These are phyloP conservation scores for Aureobasidium sp. DNA, from an alignment of 2,329 filamentous ascomycete species.

Conservation along the genomic window DNA sequence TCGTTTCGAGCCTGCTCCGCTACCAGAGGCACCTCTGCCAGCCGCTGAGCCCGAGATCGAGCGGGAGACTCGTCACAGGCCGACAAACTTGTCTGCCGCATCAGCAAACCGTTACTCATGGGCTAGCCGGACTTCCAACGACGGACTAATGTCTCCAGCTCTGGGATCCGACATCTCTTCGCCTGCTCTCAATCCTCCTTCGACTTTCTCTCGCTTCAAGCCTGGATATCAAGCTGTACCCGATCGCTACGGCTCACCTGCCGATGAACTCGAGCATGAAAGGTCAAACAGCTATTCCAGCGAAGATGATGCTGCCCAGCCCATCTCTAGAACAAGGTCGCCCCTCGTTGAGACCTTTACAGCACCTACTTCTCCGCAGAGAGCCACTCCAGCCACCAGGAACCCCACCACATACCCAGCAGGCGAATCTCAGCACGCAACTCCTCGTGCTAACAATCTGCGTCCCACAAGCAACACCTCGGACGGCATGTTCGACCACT, in stretches of 20 bases:
- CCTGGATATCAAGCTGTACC: conserved; percentile 18
- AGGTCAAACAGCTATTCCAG: conserved; percentile 13
- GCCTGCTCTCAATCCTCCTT: conserved; percentile 10
- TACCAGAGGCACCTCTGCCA: neutral
- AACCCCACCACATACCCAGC: conserved; percentile 15
- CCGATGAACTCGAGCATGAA: conserved; percentile 15
- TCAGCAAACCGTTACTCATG: conserved; percentile 27
- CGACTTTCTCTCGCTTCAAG: conserved; percentile 15
- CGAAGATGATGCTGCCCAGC: conserved; percentile 5
- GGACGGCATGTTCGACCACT: conserved; percentile 27
- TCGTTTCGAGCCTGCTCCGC: neutral
- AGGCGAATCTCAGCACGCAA: conserved; percentile 22
- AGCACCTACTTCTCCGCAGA: neutral
- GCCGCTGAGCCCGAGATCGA: neutral
- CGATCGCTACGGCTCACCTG: conserved; percentile 17
- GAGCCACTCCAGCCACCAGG: neutral
- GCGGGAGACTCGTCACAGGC: neutral
- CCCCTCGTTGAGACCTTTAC: neutral
- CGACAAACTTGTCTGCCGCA: conserved; percentile 3
- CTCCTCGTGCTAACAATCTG: conserved; percentile 21
- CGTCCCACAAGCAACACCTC: conserved; percentile 3
- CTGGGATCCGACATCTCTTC: conserved; percentile 14
- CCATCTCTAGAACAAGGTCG: neutral
- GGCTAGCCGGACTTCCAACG: conserved; percentile 26
- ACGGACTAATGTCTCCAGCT: conserved; percentile 23